Evolutionary conservation across 768 basidiomycete genomes (phyloP).

Genomic region (Pleurotus djamor): DNA sequence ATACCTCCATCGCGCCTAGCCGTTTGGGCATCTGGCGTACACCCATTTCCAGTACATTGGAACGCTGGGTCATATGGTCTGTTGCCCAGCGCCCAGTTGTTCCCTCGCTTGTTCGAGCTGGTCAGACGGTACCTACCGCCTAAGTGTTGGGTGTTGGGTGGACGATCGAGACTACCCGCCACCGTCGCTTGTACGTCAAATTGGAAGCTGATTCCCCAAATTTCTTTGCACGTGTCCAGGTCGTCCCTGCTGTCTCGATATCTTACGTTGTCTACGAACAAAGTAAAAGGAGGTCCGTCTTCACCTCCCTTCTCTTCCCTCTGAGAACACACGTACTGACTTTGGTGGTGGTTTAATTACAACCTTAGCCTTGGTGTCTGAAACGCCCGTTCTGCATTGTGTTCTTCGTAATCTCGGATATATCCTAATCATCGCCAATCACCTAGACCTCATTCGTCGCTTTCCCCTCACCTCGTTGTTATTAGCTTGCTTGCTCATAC

Average conservation of each 20-base stretch:
- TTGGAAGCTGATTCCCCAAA: not conserved
- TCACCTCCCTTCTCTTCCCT: conserved; percentile 2
- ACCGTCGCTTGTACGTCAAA: not conserved
- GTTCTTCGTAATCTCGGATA: conserved; percentile 13
- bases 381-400: no score
- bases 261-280: conserved; percentile 95
- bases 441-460: not conserved
- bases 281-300: conserved; percentile 69
- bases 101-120: not conserved
- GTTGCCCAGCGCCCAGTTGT: not conserved
- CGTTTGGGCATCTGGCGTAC: no score
- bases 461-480: not conserved
- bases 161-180: no score
- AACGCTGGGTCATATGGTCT: not conserved
- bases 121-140: not conserved
- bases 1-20: not conserved
- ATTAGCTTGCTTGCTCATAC: not conserved
- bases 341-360: not conserved
- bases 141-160: no score
- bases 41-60: not conserved
- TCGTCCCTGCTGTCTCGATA: conserved; percentile 95
- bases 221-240: conserved; percentile 55
- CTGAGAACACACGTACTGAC: not conserved
- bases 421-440: not conserved
- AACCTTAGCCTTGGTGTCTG: conserved; percentile 59